These are phyloP conservation scores for Cladophialophora immunda DNA, from an alignment of 2,329 filamentous ascomycete species.

Conservation along the genomic window DNA sequence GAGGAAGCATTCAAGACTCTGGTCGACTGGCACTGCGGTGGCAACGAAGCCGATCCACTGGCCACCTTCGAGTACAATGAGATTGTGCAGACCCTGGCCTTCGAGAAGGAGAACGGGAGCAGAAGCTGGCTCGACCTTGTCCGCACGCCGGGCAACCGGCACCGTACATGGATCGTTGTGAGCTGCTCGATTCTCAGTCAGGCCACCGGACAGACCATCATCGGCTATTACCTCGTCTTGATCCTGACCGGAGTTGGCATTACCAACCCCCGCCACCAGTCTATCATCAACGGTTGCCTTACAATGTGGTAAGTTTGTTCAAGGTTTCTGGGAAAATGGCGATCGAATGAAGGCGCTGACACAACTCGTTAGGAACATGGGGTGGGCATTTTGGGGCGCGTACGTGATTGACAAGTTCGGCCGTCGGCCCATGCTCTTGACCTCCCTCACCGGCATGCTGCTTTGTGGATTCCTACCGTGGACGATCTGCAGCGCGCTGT, in stretches of 20 bases:
- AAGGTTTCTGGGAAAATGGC: background rate
- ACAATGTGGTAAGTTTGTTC: slow-evolving; percentile 31
- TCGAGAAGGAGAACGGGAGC: slow-evolving; percentile 27
- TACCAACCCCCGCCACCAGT: slow-evolving; percentile 46
- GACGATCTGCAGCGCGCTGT: slow-evolving; percentile 27
- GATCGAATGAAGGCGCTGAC: background rate
- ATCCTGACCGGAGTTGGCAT: slow-evolving; percentile 50
- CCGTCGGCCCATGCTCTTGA: slow-evolving; percentile 25
- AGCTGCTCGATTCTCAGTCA: slow-evolving; percentile 20
- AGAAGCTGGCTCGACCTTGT: slow-evolving; percentile 28
- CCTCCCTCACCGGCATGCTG: slow-evolving; percentile 25
- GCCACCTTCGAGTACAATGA: slow-evolving; percentile 29
- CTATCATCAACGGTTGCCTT: slow-evolving; percentile 49
- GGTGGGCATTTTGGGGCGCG: slow-evolving; percentile 28
- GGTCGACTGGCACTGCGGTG: slow-evolving; percentile 46
- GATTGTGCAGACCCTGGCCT: slow-evolving; percentile 26
- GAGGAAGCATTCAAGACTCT: slow-evolving; percentile 43
- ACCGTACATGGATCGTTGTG: slow-evolving; percentile 25
- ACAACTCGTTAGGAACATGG: slow-evolving; percentile 21
- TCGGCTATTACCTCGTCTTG: slow-evolving; percentile 48
- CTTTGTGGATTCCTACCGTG: slow-evolving; percentile 24
- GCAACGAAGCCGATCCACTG: slow-evolving; percentile 26
- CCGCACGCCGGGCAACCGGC: slow-evolving; percentile 25
- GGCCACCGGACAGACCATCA: slow-evolving; percentile 44
- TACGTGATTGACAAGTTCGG: slow-evolving; percentile 30